Evolutionary conservation across 2,329 filamentous ascomycete genomes (phyloP), one percentile per base, ranked within the genome.

Genomic region (Rhinocladiella similis): DNA sequence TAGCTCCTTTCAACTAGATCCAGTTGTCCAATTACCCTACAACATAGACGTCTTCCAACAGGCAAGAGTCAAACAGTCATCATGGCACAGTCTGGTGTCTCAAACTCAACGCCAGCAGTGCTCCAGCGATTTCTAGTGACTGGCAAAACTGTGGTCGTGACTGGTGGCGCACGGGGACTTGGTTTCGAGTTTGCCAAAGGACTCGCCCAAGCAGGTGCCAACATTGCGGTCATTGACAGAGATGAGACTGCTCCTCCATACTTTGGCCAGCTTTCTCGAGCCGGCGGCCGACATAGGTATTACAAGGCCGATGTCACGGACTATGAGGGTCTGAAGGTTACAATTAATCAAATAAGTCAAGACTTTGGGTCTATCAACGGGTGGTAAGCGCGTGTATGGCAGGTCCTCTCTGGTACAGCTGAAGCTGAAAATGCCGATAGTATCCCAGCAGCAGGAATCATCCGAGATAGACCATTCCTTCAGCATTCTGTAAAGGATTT

Each of bases 141-240:
- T 47, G 56, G 54, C 41, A 58, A 60, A 41, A 65, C 58, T 5
- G 60, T 62, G n/a, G 56, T 64, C 19, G 45, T 65, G 38, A 65
- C 63, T n/a, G 63, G 63, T 19, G 63, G 53, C 29, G 61, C 57
- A 20, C 60, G 60, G 27, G 62, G 63, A 19, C 45, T 65, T 18
- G 63, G 63, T 6, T 46, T 65, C 19, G 52, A 46, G 22, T 61
- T 65, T 45, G 56, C 58, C 42, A 29, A 53, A 13, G 52, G 57
- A n/a, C 60, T 65, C 27, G 57, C 60, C 14, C 53, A 50, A 18
- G 60, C 53, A 5, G 56, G 56, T 1, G 52, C 48, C 45, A 58
- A 58, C 20, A 53, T 57, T 27, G 56, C 52, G 5, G 42, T 49
- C 20, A 51, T 58, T 27, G 50, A 54, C 33, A 35, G 47, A 16